phyloP scores from a whole-genome alignment of 225 moss, liverwort and hornwort species.

The Polytrichum formosum region DNA sequence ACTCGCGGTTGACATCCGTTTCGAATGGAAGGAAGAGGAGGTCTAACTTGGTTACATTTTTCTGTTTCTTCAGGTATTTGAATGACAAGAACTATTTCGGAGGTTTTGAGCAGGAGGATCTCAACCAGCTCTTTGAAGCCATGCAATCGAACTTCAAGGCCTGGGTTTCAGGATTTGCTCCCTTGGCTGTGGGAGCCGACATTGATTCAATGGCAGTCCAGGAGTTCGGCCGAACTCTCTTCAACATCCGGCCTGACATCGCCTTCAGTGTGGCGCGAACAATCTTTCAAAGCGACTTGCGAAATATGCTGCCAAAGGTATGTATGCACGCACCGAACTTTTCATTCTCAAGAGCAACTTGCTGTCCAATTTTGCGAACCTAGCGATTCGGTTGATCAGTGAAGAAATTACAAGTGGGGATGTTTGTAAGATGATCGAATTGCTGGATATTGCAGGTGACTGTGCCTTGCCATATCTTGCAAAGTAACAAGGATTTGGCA shows the following conservation, averaged over 20 bases:
- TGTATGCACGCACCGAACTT: no score
- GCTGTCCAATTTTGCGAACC: no score
- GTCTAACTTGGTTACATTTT: neutral
- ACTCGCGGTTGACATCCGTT: neutral
- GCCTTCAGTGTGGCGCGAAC: slow-evolving; percentile 85
- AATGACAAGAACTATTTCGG: slow-evolving; percentile 79
- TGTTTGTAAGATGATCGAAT: no score
- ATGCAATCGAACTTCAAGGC: slow-evolving; percentile 93
- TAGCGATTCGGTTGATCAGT: no score
- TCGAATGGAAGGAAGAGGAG: no score
- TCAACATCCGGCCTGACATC: slow-evolving; percentile 89
- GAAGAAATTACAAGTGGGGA: no score
- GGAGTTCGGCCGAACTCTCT: slow-evolving; percentile 85
- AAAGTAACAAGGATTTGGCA: slow-evolving; percentile 77
- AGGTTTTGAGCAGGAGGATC: slow-evolving; percentile 86
- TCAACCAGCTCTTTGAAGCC: slow-evolving; percentile 81
- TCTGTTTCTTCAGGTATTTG: slow-evolving; percentile 44
- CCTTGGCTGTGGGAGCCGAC: slow-evolving; percentile 84
- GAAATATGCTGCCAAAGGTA: slow-evolving; percentile 53
- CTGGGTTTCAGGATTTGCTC: slow-evolving; percentile 91
- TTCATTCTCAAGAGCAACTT: no score
- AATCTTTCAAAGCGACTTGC: slow-evolving; percentile 80
- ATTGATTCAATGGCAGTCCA: slow-evolving; percentile 79
- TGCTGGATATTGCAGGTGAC: slow-evolving; percentile 8
- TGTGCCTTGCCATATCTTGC: slow-evolving; percentile 83